Base-by-base conservation (phyloP, 2,329 filamentous ascomycete genomes). In the Curvularia sp. region DNA sequence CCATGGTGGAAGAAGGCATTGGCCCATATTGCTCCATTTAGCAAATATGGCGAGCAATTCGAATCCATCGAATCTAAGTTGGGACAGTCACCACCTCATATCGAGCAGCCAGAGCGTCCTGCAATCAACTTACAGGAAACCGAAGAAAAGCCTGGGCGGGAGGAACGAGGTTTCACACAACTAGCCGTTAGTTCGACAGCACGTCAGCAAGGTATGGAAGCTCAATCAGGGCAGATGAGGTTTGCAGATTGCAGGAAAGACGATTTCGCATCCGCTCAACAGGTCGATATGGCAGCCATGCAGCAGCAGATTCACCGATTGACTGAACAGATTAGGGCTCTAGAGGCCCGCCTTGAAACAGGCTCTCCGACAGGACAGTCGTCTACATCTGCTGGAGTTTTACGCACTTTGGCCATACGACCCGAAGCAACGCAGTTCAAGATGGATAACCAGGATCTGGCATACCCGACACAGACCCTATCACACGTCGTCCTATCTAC, bases 291-390 rank as follows among this genome's bases (percentile, higher is more conserved):
- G 33, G 30, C 20, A 24, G 46, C 46, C 20, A 30, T 65, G 24
- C 49, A 44, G 41, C 61, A 58, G 22, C 60, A 65, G 26, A 47
- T 69, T 7, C 53, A 65, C n/a, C 53, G 56, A 30, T 50, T 69
- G 5, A 54, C 53, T 10, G 58, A 67, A 38, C 57, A 67, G 48
- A 58, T 68, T 20, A 65, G 49, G 33, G 26, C 53, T 33, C 41
- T 69, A 30, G 57, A 66, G 41, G 53, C 57, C 31, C 24, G 47
- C n/a, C 15, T 60, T 3, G 58, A 51, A 28, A 39, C 50, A 20
- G 55, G 52, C 12, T 15, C 22, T 31, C 28, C 44, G 26, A 10
- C 13, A 24, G 28, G 3, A 18, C 41, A 41, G 53, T 20, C 47
- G 26, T 35, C 53, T 42, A 33, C 35, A 28, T 28, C 31, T 24